Base-by-base conservation (phyloP, 495 filamentous ascomycete species). In the Penicillium angulare region DNA sequence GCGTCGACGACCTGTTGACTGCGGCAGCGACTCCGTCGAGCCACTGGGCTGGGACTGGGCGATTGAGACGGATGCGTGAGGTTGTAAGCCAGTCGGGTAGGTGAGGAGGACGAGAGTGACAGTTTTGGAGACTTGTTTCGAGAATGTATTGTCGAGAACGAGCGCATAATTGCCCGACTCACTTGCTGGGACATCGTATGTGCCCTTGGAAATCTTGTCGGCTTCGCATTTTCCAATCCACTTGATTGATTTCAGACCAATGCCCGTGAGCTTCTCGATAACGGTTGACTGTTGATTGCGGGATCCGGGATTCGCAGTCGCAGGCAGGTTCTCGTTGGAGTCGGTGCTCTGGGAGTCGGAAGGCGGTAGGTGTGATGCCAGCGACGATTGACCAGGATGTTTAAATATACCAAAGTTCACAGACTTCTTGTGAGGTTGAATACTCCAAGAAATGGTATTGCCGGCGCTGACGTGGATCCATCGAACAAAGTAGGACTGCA, bases 141-240 rank as follows among this genome's bases (percentile, higher is more conserved):
- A 95, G 66, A 97, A 97, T 26, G 95, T 98, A 64, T 98, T 98
- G 79, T 98, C 93, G 64, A 98, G 96, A 21, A 97, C 89, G 47
- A 98, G 77, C 24, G 90, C 93, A 68, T 95, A 98, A 83, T 96
- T 97, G 49, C 92, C 93, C 2, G 87, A 89, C 45, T 89, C 83
- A 12, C 78, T 80, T 32, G 68, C 59, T 3, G 74, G 67, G 13
- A 97, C 90, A 64, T 95, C 84, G 67, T 90, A 89, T 13, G 86
- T 93, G 0, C 93, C 93, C 64, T 90, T 87, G 9, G 89, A 85
- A n/a, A 95, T 90, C 73, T 89, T 92, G 72, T 97, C 92, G 22
- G 93, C 90, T 67, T 97, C 92, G 69, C 90, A 97, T 70, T 90
- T 95, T 13, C 93, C 93, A 53, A 86, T 70, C 93, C 93, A 97